Base-by-base conservation (phyloP, 257 asterid species). In the Avicennia marina region DNA sequence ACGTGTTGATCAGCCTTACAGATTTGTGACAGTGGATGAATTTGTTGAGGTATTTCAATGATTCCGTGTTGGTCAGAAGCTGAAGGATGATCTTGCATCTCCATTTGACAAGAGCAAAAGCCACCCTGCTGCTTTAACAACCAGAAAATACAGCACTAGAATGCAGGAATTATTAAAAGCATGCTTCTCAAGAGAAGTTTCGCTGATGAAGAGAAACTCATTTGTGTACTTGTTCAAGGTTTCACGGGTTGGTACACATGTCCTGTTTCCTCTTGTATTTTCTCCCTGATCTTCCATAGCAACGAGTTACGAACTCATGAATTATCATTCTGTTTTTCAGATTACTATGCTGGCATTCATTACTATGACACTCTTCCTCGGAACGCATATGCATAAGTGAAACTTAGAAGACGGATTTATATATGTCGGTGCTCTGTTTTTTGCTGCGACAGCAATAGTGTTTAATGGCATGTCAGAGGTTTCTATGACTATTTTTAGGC, bases 151-250 rank as follows among this genome's bases (percentile, higher is more conserved):
- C 5, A 81, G 87, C 7, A 27, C 53, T 2, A 52, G 41, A 16
- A 64, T 20, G 17, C 71, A 57, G 47, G 73, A 77, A n/a, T 47
- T 77, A 49, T 15, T 80, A 18, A 74, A 49, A 62, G 67, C 75
- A 20, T 74, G 77, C 61, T 18, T 13, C 20, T 25, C 54, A 5
- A 68, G 81, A 62, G 83, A 80, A 63, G 2, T 73, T 43, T 26
- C 73, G 66, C 65, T 80, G 20, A 76, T 80, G 72, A 80, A 73
- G 72, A 73, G 87, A 66, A 80, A 80, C 72, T 70, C 80, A n/a
- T 63, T 67, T 16, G 56, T 79, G 31, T 66, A 68, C 34, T 1
- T 56, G 38, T 75, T 69, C 69, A 70, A 65, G 67, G 19, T 79
- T 40, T 13, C 10, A n/a, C 65, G 49, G 68, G 77, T 75, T 57